Conservation (phyloP, 1,284 basidiomycete species). For the Sporisorium iseilematis-ciliati region DNA sequence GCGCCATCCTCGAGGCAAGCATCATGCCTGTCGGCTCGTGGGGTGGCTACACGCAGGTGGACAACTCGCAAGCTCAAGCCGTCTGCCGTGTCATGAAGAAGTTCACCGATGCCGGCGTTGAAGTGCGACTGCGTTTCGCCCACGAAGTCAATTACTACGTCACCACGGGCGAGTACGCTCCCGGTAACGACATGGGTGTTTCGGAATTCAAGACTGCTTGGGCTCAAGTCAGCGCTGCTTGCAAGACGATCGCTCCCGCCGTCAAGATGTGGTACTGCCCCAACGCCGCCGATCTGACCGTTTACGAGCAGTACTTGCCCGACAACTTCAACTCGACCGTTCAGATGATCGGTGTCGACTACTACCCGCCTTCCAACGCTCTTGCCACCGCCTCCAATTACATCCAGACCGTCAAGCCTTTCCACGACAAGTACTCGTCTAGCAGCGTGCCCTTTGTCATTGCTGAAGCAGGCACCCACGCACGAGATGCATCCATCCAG, state of each 20-base stretch:
- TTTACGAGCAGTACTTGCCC: conserved; percentile 38
- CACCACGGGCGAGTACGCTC: conserved; percentile 37
- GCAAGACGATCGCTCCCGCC: conserved; percentile 59
- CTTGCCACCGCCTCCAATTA: conserved; percentile 51
- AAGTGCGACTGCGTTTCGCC: conserved; percentile 70
- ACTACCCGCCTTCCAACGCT: conserved; percentile 57
- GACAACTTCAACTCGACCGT: conserved; percentile 55
- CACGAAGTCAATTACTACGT: conserved; percentile 65
- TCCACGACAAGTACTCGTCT: conserved; percentile 68
- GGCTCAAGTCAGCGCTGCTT: conserved; percentile 65
- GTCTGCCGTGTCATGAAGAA: conserved; percentile 69
- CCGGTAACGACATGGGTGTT: conserved; percentile 48
- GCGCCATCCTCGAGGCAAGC: conserved; percentile 69
- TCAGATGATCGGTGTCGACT: conserved; percentile 68
- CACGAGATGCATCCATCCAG: conserved; percentile 19
- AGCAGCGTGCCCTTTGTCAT: conserved; percentile 66
- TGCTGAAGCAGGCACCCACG: conserved; percentile 66
- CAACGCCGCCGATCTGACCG: conserved; percentile 37
- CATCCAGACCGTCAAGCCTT: conserved; percentile 65
- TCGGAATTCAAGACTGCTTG: conserved; percentile 69
- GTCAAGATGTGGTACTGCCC: conserved; percentile 69
- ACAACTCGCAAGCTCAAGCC: conserved; percentile 66
- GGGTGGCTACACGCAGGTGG: conserved; percentile 52
- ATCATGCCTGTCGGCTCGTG: conserved; percentile 62
- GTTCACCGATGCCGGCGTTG: conserved; percentile 70